Base-by-base conservation (phyloP, 805 yeast genomes). In the Nakazawaea ishiwadae region DNA sequence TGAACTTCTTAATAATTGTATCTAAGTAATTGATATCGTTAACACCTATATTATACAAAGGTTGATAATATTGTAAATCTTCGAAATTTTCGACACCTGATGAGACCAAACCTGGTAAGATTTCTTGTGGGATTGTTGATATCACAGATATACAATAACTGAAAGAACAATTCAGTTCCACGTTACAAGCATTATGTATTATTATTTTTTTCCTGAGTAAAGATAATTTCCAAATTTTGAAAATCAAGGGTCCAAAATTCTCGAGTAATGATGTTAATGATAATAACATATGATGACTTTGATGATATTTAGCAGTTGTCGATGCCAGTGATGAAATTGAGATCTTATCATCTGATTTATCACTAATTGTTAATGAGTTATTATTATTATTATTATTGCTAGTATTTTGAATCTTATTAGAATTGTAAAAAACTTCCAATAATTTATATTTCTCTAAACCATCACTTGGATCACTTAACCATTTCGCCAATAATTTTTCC, bases 41-140 rank as follows among this genome's bases (percentile, higher is more conserved):
- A 24, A 84, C 69, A 16, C 84, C 77, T 21, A 84, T 69, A 41
- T 77, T 77, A 58, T 76, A 84, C n/a, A 82, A 48, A 1, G 84
- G 83, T 40, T 58, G 69, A 15, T 69, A 62, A 43, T 52, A 67
- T 32, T 61, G 54, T 9, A 59, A 39, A 3, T 38, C 36, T 5
- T 50, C 53, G 5, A 50, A 31, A 19, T 51, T 40, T 34, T 42
- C 49, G 33, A 33, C 51, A 47, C 46, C 46, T 34, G 47, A 33
- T 11, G 60, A 53, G 23, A 62, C 62, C 18, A 68, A 49, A 23
- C 56, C 50, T 27, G 60, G 56, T 4, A 60, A 53, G 12, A 77
- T 58, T 33, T 79, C 83, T 39, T 69, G 65, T 0, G 93, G 91
- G 4, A 84, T 66, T 2, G 80, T 62, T 1, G 86, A 72, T n/a